Conservation (phyloP, 192 early-diverging fungal species). For the Coemansia sp. region DNA sequence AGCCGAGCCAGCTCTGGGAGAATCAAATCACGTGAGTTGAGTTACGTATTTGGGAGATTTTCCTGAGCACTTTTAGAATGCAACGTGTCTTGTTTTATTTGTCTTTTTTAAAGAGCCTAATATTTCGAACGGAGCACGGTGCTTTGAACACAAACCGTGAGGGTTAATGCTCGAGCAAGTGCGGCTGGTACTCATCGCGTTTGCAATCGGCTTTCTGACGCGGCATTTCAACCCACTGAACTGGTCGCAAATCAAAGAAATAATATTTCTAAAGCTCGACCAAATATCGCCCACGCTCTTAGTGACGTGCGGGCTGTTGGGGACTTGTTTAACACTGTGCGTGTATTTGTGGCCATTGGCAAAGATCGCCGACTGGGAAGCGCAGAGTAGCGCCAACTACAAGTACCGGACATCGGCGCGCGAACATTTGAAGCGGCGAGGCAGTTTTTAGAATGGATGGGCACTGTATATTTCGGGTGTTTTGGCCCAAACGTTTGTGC, state of each 20-base stretch:
- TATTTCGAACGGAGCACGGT: too few species aligned
- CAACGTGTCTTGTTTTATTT: too few species aligned
- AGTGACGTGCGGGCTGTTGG: conserved; percentile 18
- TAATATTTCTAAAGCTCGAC: conserved; percentile 27
- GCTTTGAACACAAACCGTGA: not conserved
- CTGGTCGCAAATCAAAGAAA: conserved; percentile 51
- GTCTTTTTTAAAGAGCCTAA: too few species aligned
- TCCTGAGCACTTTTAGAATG: not conserved
- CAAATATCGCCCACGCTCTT: conserved; percentile 44
- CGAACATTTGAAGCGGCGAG: conserved; percentile 54
- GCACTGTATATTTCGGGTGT: conserved; percentile 32
- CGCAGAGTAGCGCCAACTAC: conserved; percentile 33
- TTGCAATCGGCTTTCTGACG: conserved; percentile 55
- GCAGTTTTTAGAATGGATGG: conserved; percentile 48
- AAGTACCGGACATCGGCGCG: conserved; percentile 48
- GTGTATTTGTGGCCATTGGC: conserved; percentile 47
- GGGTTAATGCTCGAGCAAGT: conserved; percentile 51
- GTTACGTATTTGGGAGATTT: not conserved
- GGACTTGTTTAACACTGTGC: conserved; percentile 26
- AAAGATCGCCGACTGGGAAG: conserved; percentile 50
- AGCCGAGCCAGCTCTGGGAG: conserved; percentile 33
- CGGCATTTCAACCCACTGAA: conserved; percentile 56
- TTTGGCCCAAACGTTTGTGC: conserved; percentile 44
- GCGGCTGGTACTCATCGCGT: conserved; percentile 54
- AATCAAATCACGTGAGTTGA: conserved; percentile 6